Evolutionary conservation across 2,329 filamentous ascomycete species (phyloP).

Genomic region (Stachybotrys chartarum): DNA sequence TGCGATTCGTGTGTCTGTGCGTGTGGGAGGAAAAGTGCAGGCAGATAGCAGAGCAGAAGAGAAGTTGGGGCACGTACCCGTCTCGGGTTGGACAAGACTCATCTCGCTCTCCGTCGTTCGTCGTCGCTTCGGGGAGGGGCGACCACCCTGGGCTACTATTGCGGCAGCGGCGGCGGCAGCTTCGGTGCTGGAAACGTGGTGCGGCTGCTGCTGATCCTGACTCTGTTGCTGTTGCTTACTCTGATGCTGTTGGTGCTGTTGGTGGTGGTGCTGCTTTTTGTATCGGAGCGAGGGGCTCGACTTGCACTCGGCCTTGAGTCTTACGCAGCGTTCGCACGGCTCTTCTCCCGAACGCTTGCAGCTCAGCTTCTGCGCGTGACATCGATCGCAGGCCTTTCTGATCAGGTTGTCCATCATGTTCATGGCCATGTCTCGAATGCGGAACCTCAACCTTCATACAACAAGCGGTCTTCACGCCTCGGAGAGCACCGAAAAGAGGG

Average conservation of each 20-base stretch:
- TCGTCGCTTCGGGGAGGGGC: conserved; percentile 29
- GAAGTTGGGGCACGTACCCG: conserved; percentile 22
- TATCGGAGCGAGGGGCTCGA: conserved; percentile 34
- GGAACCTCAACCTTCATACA: not conserved
- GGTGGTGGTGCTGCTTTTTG: conserved; percentile 22
- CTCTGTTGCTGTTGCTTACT: conserved; percentile 11
- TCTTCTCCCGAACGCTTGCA: conserved; percentile 34
- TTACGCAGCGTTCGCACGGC: conserved; percentile 33
- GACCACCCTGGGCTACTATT: conserved; percentile 6
- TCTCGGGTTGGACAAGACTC: conserved; percentile 24
- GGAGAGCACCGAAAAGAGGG: not conserved
- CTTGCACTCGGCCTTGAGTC: conserved; percentile 34
- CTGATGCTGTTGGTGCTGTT: conserved; percentile 18
- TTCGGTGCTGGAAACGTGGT: conserved; percentile 7
- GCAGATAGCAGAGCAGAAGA: not conserved
- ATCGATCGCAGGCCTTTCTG: conserved; percentile 39
- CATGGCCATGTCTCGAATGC: conserved; percentile 10
- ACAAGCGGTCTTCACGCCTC: not conserved
- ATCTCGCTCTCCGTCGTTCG: conserved; percentile 23
- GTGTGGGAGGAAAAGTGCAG: not conserved
- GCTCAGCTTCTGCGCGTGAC: conserved; percentile 38
- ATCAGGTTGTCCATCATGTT: conserved; percentile 29
- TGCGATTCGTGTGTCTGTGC: not conserved
- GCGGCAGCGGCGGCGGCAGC: not conserved
- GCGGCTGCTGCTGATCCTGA: conserved; percentile 7